Base-by-base conservation (phyloP, 2,329 filamentous ascomycete genomes). In the Cytospora leucostoma region DNA sequence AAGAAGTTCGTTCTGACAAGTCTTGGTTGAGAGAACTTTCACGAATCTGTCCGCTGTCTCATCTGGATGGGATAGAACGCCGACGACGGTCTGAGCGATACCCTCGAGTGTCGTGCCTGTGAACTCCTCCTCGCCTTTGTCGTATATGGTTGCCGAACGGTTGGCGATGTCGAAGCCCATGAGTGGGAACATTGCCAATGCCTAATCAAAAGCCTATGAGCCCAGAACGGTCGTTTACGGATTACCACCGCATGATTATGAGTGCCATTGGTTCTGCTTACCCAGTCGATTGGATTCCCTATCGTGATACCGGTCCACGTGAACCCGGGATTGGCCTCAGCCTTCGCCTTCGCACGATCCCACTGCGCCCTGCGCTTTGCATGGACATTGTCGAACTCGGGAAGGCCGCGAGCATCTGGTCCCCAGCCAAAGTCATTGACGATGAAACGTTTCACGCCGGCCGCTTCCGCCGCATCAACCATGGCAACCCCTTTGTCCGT, bases 21-120 rank as follows among this genome's bases (percentile, higher is more conserved):
- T 62, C n/a, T 51, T 61, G 59, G 63, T 50, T n/a, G 80, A 77
- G 7, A 80, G 71, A n/a, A 84, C 72, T 63, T 76, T 77, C 2
- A 87, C 74, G 3, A 70, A 62, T 4, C 78, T 74, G 69, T 88
- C 86, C 71, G 78, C 79, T 0, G 84, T 87, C 69, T 83, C 79
- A 2, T 81, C 77, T 0, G 77, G 79, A 58, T 85, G 75, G 8
- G 70, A 68, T 63, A 87, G 71, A 1, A 85, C 73, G 0, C 78
- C 80, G 0, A 79, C 78, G 0, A 87, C 75, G 1, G 78, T 81
- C 27, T 79, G 73, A 0, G 72, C 84, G 17, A 87, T 70, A 1
- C 76, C 76, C 0, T 70, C 66, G 0, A 87, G 74, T 0, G 77
- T 82, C 0, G 84, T 84, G 11, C 77, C 61, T 56, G 77, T 82